These are phyloP conservation scores for Acanthamoeba healyi DNA, from an alignment of 208 protist species.

Conservation along the genomic window DNA sequence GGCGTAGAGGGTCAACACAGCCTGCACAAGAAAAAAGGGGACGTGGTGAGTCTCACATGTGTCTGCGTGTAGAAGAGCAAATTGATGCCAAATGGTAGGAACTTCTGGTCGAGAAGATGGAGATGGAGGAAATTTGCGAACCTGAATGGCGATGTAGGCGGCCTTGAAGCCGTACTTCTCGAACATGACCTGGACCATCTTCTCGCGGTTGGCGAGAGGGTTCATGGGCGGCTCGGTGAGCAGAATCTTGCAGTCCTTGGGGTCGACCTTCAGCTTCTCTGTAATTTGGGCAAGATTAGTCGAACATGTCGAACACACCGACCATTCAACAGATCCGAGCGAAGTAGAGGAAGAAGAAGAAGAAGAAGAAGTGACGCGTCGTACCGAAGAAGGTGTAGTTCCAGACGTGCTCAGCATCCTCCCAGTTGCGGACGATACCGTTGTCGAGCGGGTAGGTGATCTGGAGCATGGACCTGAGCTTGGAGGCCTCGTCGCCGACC, in stretches of 20 bases:
- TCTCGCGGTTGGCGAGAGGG: constrained; percentile 94
- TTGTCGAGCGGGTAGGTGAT: constrained; percentile 97
- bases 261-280: constrained; percentile 87
- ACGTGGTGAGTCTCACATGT: no score
- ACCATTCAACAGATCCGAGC: background rate
- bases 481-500: constrained; percentile 94
- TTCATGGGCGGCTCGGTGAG: constrained; percentile 98
- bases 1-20: constrained; percentile 97
- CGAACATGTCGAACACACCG: background rate
- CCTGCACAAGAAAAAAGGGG: constrained; percentile 71
- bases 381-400: constrained; percentile 94
- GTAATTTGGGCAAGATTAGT: constrained; percentile 15
- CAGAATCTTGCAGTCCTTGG: constrained; percentile 92
- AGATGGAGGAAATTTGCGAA: constrained; percentile 75
- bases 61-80: no score
- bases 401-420: constrained; percentile 97
- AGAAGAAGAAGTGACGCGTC: background rate
- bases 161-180: constrained; percentile 97
- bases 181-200: constrained; percentile 96
- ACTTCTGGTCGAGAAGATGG: no score
- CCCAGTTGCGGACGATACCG: constrained; percentile 97
- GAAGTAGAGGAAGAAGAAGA: background rate
- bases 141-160: constrained; percentile 93
- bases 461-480: constrained; percentile 92
- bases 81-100: no score